Evolutionary conservation across 257 asterid species (phyloP).

Genomic region (Ligustrum vulgare): DNA sequence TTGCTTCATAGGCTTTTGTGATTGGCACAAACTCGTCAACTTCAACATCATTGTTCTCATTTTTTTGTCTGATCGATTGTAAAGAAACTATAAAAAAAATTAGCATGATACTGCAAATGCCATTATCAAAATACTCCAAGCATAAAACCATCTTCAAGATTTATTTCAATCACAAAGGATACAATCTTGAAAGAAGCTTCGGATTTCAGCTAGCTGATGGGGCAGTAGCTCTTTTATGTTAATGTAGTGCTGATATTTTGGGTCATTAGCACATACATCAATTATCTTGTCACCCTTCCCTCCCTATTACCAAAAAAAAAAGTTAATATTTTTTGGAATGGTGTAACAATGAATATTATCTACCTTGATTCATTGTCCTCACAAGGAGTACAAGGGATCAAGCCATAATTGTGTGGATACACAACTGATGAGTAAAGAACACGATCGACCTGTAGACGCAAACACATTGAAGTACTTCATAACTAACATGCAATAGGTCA

Average conservation of each 20-base stretch:
- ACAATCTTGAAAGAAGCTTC: conserved; percentile 95
- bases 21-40: conserved; percentile 83
- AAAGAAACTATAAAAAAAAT: conserved; percentile 26
- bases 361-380: conserved; percentile 82
- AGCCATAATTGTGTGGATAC: conserved; percentile 98
- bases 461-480: conserved; percentile 14
- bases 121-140: not conserved
- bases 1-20: conserved; percentile 67
- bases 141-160: conserved; percentile 6
- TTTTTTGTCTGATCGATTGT: conserved; percentile 69
- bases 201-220: conserved; percentile 91
- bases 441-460: conserved; percentile 78
- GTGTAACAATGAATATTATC: conserved; percentile 11
- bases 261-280: conserved; percentile 97
- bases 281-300: conserved; percentile 95
- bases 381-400: conserved; percentile 92
- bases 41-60: conserved; percentile 93
- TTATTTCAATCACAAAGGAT: conserved; percentile 41
- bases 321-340: not conserved
- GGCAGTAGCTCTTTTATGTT: conserved; percentile 95
- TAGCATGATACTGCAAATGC: not conserved
- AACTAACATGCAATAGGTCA: not conserved
- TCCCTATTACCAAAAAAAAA: conserved; percentile 52
- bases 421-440: conserved; percentile 95
- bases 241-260: conserved; percentile 77